Evolutionary conservation across 345 rosid genomes (phyloP).

Genomic region (Rubroshorea leprosula): DNA sequence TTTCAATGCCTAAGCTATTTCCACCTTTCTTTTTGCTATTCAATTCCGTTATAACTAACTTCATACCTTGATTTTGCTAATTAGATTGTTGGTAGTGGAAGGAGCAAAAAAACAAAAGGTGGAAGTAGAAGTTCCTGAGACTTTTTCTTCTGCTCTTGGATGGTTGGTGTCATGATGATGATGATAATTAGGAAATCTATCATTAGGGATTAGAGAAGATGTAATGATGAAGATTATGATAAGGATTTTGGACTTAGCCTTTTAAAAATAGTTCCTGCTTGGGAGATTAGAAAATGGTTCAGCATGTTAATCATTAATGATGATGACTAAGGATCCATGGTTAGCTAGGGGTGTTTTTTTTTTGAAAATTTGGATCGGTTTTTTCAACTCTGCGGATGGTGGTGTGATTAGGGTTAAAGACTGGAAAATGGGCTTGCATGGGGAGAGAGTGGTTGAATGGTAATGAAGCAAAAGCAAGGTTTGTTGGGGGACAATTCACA

Average conservation of each 20-base stretch:
- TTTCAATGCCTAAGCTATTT: too few relatives aligned
- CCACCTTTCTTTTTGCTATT: conserved; percentile 13
- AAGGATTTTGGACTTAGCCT: conserved; percentile 17
- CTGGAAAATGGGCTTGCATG: conserved; percentile 34
- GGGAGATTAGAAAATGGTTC: conserved; percentile 13
- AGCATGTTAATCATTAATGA: conserved; percentile 26
- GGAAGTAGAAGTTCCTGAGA: too few relatives aligned
- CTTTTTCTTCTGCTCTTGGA: conserved; percentile 10
- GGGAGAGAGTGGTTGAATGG: conserved; percentile 33
- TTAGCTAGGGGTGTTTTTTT: neutral
- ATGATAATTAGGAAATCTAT: conserved; percentile 36
- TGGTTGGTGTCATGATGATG: conserved; percentile 38
- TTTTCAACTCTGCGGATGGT: conserved; percentile 34
- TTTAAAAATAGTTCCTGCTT: conserved; percentile 14
- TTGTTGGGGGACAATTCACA: conserved; percentile 14
- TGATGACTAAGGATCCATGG: conserved; percentile 7
- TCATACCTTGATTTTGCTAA: neutral
- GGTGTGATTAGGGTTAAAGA: conserved; percentile 50
- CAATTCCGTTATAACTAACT: conserved; percentile 15
- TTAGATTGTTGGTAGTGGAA: too few relatives aligned
- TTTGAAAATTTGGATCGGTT: conserved; percentile 8
- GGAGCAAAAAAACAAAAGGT: conserved; percentile 21
- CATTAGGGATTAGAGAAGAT: too few relatives aligned
- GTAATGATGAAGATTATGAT: conserved; percentile 27
- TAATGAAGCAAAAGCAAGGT: conserved; percentile 34